Conservation (phyloP, 192 early-diverging fungal species). For the Coemansia sp. region DNA sequence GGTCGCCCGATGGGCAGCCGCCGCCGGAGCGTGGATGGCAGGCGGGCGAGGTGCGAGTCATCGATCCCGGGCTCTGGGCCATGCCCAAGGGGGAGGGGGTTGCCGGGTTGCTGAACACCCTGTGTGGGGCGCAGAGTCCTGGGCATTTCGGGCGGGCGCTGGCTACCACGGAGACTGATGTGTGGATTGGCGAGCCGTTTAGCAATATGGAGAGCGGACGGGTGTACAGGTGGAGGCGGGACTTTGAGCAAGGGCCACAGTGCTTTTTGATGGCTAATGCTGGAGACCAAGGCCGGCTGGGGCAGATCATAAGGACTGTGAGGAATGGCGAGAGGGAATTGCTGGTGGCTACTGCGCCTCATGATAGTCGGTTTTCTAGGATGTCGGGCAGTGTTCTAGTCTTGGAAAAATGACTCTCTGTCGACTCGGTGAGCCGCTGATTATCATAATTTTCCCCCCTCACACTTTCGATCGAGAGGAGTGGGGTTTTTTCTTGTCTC, state of each 20-base stretch:
- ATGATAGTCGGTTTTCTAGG: slow-evolving; percentile 47
- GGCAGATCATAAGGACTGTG: slow-evolving; percentile 17
- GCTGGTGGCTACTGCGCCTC: slow-evolving; percentile 34
- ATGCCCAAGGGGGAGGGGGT: background rate
- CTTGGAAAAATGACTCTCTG: slow-evolving; percentile 1
- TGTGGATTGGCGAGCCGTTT: slow-evolving; percentile 56
- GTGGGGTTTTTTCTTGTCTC: background rate
- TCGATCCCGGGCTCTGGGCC: slow-evolving; percentile 38
- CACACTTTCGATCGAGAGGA: background rate
- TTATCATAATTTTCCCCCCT: slow-evolving; percentile 2
- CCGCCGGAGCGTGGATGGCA: slow-evolving; percentile 48
- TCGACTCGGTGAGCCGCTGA: background rate
- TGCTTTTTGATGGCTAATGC: slow-evolving; percentile 23
- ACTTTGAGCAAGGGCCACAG: slow-evolving; percentile 3
- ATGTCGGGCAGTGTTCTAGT: slow-evolving; percentile 34
- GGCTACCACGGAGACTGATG: slow-evolving; percentile 15
- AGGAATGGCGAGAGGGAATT: slow-evolving; percentile 3
- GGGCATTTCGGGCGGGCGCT: slow-evolving; percentile 51
- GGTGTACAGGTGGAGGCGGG: slow-evolving; percentile 32
- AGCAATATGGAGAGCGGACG: slow-evolving; percentile 39
- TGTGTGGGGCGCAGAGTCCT: slow-evolving; percentile 41
- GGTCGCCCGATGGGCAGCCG: background rate
- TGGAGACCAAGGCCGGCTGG: slow-evolving; percentile 25
- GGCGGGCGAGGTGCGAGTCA: slow-evolving; percentile 46
- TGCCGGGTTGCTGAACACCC: slow-evolving; percentile 29